Evolutionary conservation across 108 stramenopile species (phyloP).

Genomic region (Skeletonema menzelii): DNA sequence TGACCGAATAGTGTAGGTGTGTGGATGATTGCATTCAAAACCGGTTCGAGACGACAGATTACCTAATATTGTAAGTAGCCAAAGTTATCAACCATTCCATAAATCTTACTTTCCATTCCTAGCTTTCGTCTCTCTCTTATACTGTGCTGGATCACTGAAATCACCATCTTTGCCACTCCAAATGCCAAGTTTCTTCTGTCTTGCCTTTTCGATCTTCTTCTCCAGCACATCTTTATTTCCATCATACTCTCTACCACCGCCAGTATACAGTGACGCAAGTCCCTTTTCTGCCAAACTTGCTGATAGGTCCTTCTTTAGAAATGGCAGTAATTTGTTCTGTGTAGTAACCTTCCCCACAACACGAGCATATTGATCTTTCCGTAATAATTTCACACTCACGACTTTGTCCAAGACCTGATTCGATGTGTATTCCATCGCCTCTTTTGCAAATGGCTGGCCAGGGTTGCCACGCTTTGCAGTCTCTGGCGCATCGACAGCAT

Average conservation of each 20-base stretch:
- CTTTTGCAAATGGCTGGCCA: conserved; percentile 52
- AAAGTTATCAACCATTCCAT: background rate
- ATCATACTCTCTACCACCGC: conserved; percentile 68
- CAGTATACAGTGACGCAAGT: conserved; percentile 64
- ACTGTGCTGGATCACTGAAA: conserved; percentile 45
- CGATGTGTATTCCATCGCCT: conserved; percentile 52
- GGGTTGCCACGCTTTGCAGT: conserved; percentile 48
- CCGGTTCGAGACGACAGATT: background rate
- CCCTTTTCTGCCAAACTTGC: conserved; percentile 42
- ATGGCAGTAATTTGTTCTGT: conserved; percentile 10
- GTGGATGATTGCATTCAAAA: background rate
- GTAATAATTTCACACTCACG: conserved; percentile 54
- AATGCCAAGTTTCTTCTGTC: conserved; percentile 31
- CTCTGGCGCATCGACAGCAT: conserved; percentile 72
- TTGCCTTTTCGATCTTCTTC: conserved; percentile 30
- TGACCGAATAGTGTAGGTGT: background rate
- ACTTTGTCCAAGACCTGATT: conserved; percentile 38
- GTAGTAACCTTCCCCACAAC: conserved; percentile 49
- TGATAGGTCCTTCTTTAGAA: conserved; percentile 42
- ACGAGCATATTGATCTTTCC: conserved; percentile 64
- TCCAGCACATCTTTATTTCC: conserved; percentile 38
- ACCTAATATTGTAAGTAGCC: background rate
- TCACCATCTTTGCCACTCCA: conserved; percentile 41
- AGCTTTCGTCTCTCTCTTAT: conserved; percentile 37
- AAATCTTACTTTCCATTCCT: background rate